Base-by-base conservation (phyloP, 2,329 filamentous ascomycete species). In the Botrytis medusae region DNA sequence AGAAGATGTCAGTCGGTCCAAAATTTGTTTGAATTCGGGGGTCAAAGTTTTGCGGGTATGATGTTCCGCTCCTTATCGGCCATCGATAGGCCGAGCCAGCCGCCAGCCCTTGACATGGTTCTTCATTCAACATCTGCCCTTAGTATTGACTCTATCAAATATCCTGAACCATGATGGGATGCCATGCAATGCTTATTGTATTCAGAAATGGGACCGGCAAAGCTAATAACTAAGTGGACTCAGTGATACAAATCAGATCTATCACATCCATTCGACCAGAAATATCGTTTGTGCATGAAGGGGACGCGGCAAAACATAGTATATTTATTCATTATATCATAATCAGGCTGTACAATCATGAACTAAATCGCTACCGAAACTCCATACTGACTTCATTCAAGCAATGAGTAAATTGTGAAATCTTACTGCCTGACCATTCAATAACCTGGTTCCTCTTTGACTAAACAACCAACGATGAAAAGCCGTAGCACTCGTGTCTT, bases 321-420 rank as follows among this genome's bases (percentile, higher is more conserved):
- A 60, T 40, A n/a, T 62, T 62, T 42, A n/a, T 60, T 68, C 71
- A 72, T 72, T 68, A 69, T 69, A n/a, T 72, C 71, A 37, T 72
- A 72, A 69, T 6, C 37, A 60, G 48, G 46, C 37, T 48, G 9
- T 42, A 59, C 29, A 72, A 40, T 40, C 51, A 48, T 48, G 34
- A 37, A 40, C 51, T 37, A 42, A 63, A 18, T 37, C 42, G 51
- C 54, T 57, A 40, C 51, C 62, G 25, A 46, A 72, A 72, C 51
- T 60, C 62, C 71, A 32, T 48, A 42, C 62, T 29, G 18, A n/a
- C 46, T n/a, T 59, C 18, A 59, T 37, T 37, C n/a, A 67, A 22
- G n/a, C 32, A 8, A 68, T 48, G 34, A 71, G 5, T 29, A 42
- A 9, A 12, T 18, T 37, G 40, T 12, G 25, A 40, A 29, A 63